These are phyloP conservation scores for Schizochytrium sp. DNA, from an alignment of 108 stramenopile species.

Conservation along the genomic window DNA sequence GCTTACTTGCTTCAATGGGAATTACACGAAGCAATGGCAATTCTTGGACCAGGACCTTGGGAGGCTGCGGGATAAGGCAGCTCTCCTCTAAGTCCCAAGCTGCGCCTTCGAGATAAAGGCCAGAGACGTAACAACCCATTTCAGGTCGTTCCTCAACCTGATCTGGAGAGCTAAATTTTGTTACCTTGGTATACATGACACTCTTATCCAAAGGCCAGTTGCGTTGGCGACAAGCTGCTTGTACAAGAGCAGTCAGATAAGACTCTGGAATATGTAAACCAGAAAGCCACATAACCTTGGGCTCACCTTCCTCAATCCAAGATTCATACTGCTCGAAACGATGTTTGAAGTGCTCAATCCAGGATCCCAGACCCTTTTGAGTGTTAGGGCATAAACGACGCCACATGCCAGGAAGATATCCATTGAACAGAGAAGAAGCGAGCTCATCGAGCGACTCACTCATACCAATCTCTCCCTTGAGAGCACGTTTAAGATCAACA, in stretches of 20 bases:
- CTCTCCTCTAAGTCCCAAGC: slow-evolving; percentile 74
- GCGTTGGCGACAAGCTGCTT: slow-evolving; percentile 76
- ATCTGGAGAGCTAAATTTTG: slow-evolving; percentile 46
- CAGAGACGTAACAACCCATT: slow-evolving; percentile 77
- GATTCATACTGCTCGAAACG: slow-evolving; percentile 73
- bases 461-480: slow-evolving; percentile 82
- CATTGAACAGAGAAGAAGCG: slow-evolving; percentile 77
- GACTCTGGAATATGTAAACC: slow-evolving; percentile 82
- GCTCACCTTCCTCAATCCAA: slow-evolving; percentile 78
- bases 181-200: slow-evolving; percentile 78
- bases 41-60: slow-evolving; percentile 79
- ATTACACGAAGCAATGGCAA: slow-evolving; percentile 80
- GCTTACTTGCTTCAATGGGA: slow-evolving; percentile 79
- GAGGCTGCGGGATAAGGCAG: slow-evolving; percentile 74
- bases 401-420: slow-evolving; percentile 77
- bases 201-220: slow-evolving; percentile 83
- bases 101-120: slow-evolving; percentile 82
- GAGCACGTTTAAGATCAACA: slow-evolving; percentile 72
- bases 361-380: slow-evolving; percentile 79
- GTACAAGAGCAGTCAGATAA: slow-evolving; percentile 81
- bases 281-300: slow-evolving; percentile 78
- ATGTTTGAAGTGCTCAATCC: slow-evolving; percentile 77
- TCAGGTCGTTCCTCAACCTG: slow-evolving; percentile 69
- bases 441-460: slow-evolving; percentile 78
- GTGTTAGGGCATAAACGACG: slow-evolving; percentile 74